These are phyloP conservation scores for Litchi chinensis DNA, from an alignment of 345 rosid species.

Conservation along the genomic window DNA sequence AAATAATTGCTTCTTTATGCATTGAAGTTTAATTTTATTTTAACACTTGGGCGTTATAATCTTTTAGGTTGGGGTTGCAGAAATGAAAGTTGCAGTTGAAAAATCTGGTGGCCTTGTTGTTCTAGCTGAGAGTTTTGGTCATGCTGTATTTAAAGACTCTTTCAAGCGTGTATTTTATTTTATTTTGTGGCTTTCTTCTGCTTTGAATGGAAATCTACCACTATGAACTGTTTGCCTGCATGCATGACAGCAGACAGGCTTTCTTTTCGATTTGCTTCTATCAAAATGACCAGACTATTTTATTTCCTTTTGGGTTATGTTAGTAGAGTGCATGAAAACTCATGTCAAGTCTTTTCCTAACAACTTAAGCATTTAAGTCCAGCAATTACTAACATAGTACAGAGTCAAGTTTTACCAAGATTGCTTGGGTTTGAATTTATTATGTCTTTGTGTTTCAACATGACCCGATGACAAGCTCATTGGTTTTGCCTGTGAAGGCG, in stretches of 20 bases:
- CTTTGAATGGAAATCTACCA: not conserved
- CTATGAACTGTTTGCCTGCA: not conserved
- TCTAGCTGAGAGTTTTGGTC: conserved; percentile 97
- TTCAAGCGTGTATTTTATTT: conserved; percentile 71
- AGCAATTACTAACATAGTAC: not conserved
- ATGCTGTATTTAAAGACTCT: conserved; percentile 94
- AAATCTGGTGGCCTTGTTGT: conserved; percentile 98
- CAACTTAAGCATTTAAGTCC: not conserved
- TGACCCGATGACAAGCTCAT: not conserved
- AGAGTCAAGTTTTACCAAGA: not conserved
- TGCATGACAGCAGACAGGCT: not conserved
- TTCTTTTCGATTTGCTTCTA: conserved; percentile 1
- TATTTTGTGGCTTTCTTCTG: not conserved
- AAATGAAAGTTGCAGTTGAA: conserved; percentile 98
- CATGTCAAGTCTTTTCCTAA: too few species aligned
- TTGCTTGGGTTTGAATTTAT: not conserved
- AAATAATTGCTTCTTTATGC: not conserved
- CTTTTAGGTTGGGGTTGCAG: conserved; percentile 94
- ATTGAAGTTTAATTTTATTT: conserved; percentile 7
- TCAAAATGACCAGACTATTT: not conserved
- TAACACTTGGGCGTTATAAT: conserved; percentile 6
- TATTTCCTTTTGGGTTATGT: not conserved
- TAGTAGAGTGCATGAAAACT: not conserved
- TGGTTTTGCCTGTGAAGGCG: not conserved
- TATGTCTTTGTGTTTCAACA: not conserved